Conservation (phyloP, 495 filamentous ascomycete genomes). For the Evernia prunastri region DNA sequence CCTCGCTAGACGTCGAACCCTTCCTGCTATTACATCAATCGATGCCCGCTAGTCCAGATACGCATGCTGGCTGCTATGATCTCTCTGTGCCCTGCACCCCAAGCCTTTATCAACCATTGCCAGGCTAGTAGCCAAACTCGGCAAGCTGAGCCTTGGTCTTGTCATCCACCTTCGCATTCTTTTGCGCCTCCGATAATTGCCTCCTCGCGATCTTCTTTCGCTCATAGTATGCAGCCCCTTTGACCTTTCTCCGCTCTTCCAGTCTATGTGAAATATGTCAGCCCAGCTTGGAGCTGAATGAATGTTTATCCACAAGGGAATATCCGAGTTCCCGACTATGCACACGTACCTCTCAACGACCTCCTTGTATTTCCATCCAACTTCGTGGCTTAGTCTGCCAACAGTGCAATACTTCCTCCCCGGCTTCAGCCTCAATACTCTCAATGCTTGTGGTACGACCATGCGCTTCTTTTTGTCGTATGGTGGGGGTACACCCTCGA, state of each 20-base stretch:
- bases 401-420: constrained; percentile 99
- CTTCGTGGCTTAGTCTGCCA: constrained; percentile 93
- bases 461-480: constrained; percentile 99
- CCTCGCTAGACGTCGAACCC: constrained; percentile 2
- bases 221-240: constrained; percentile 98
- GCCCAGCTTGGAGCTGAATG: constrained; percentile 10
- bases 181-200: constrained; percentile 84
- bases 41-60: neutral
- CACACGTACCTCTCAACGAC: constrained; percentile 79
- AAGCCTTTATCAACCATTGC: constrained; percentile 1
- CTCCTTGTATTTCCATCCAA: constrained; percentile 99
- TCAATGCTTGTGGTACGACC: constrained; percentile 95
- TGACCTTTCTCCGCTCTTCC: constrained; percentile 98
- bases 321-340: constrained; percentile 2
- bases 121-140: constrained; percentile 60
- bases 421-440: constrained; percentile 89
- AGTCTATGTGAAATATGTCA: constrained; percentile 52
- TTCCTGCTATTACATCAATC: constrained; percentile 12
- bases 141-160: constrained; percentile 65
- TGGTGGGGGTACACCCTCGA: constrained; percentile 97
- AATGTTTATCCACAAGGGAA: constrained; percentile 1
- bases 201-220: constrained; percentile 93
- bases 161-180: constrained; percentile 79
- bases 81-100: neutral
- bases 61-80: constrained; percentile 1